Conservation (phyloP, 108 stramenopile genomes). For the Seminavis robusta region DNA sequence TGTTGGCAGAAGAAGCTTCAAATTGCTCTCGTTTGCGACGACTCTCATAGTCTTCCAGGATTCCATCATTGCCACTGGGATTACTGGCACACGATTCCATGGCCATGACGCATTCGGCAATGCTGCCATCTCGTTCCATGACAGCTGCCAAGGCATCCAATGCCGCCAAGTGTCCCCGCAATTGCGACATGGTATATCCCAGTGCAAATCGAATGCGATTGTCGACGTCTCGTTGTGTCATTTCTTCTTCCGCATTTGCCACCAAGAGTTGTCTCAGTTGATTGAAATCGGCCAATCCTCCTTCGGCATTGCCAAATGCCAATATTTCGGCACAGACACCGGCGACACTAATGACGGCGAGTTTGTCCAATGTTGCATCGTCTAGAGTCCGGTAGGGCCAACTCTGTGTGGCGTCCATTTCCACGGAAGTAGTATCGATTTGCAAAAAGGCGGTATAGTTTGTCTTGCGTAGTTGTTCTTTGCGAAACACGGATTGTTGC, state of each 20-base stretch:
- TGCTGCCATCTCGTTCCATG: constrained; percentile 67
- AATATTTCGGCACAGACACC: constrained; percentile 84
- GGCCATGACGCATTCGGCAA: constrained; percentile 74
- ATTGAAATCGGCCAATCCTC: constrained; percentile 67
- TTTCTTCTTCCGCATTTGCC: constrained; percentile 25
- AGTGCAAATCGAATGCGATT: constrained; percentile 74
- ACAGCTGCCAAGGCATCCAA: constrained; percentile 71
- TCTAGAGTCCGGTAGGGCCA: constrained; percentile 86
- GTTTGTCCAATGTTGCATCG: constrained; percentile 68
- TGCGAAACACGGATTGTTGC: constrained; percentile 66
- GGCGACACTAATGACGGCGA: constrained; percentile 74
- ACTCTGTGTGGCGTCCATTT: constrained; percentile 54
- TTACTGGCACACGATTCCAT: constrained; percentile 70
- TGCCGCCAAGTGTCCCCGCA: constrained; percentile 71
- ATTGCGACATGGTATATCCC: constrained; percentile 74
- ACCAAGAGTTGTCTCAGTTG: constrained; percentile 20
- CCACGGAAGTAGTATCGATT: no score
- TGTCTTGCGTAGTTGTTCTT: constrained; percentile 45
- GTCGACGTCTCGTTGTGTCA: constrained; percentile 70
- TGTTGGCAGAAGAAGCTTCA: constrained; percentile 23
- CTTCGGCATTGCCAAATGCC: constrained; percentile 54
- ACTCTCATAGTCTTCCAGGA: constrained; percentile 61
- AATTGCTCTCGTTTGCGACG: constrained; percentile 43
- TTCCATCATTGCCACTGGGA: constrained; percentile 49
- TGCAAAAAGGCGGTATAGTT: constrained; percentile 51